phyloP scores from a whole-genome alignment of 352 stramenopile genomes.

The Globisporangium takayamanum region DNA sequence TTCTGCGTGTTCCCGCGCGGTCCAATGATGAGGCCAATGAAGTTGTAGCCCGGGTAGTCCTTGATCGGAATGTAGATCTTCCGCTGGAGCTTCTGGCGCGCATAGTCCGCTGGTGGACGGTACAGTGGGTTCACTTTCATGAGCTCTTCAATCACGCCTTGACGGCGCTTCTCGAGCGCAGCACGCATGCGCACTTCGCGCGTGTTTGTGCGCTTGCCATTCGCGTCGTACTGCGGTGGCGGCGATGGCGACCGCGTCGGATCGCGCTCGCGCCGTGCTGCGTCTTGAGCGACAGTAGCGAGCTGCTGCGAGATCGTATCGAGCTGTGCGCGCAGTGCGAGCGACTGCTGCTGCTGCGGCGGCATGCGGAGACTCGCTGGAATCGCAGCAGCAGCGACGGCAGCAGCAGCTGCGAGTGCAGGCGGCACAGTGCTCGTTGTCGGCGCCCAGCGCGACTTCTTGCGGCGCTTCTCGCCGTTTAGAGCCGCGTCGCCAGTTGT shows the following conservation, averaged over 20 bases:
- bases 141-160: conserved; percentile 93
- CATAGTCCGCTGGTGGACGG: conserved; percentile 81
- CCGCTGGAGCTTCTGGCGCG: conserved; percentile 89
- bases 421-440: conserved; percentile 20
- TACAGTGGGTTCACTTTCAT: conserved; percentile 93
- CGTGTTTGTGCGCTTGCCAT: conserved; percentile 96
- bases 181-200: conserved; percentile 93
- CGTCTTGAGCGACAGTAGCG: conserved; percentile 75
- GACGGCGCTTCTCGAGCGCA: conserved; percentile 84
- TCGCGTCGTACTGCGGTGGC: conserved; percentile 93
- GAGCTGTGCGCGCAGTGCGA: conserved; percentile 66
- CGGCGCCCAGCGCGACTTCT: conserved; percentile 79
- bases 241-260: conserved; percentile 89
- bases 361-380: conserved; percentile 31
- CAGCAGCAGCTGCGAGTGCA: conserved; percentile 17
- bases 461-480: conserved; percentile 51
- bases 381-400: neutral
- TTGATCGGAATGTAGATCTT: conserved; percentile 98
- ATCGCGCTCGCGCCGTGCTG: conserved; percentile 75
- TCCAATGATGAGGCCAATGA: conserved; percentile 99
- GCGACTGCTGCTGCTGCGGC: conserved; percentile 67
- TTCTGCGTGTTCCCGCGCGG: conserved; percentile 98
- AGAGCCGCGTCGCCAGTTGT: neutral
- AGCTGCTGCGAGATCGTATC: conserved; percentile 70
- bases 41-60: conserved; percentile 98